A percentile compares a stretch with the other conserved stretches of the same genome.
Evolutionary conservation across 2,329 filamentous ascomycete genomes (phyloP).

Genomic region (Pseudogymnoascus sp.): DNA sequence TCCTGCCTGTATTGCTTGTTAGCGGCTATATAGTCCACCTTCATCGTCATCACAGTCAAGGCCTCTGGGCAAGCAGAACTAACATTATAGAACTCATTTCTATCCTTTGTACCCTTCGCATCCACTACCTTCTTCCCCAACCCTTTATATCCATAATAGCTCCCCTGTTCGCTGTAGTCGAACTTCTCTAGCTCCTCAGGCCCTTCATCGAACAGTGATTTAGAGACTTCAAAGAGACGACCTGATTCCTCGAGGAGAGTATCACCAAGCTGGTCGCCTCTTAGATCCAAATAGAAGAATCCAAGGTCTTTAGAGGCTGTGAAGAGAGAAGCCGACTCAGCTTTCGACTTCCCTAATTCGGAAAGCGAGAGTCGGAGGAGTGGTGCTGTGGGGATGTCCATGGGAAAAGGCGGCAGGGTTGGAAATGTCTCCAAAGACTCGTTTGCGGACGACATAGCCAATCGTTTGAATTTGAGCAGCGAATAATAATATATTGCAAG

Average conservation of each 20-base stretch:
- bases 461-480: neutral
- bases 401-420: constrained; percentile 19
- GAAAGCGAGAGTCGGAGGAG: constrained; percentile 20
- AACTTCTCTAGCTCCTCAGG: constrained; percentile 48
- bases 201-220: constrained; percentile 32
- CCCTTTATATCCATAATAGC: constrained; percentile 25
- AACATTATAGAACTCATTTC: constrained; percentile 27
- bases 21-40: neutral
- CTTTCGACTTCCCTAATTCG: constrained; percentile 12
- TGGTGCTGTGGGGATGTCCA: constrained; percentile 20
- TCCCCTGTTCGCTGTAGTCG: constrained; percentile 35
- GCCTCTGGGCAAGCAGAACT: neutral
- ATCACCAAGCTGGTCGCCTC: constrained; percentile 18
- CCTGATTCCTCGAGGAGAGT: constrained; percentile 19
- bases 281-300: constrained; percentile 26
- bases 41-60: neutral
- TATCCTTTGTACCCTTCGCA: constrained; percentile 23
- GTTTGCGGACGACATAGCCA: neutral
- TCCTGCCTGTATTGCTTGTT: neutral
- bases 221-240: constrained; percentile 19
- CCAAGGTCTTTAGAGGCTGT: constrained; percentile 21
- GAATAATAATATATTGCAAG: neutral
- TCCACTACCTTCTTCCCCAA: constrained; percentile 21
- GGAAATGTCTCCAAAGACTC: constrained; percentile 13
- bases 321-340: constrained; percentile 20